Evolutionary conservation across 1,139 yeast genomes (phyloP).

Genomic region (Saccharomycopsis crataegensis): DNA sequence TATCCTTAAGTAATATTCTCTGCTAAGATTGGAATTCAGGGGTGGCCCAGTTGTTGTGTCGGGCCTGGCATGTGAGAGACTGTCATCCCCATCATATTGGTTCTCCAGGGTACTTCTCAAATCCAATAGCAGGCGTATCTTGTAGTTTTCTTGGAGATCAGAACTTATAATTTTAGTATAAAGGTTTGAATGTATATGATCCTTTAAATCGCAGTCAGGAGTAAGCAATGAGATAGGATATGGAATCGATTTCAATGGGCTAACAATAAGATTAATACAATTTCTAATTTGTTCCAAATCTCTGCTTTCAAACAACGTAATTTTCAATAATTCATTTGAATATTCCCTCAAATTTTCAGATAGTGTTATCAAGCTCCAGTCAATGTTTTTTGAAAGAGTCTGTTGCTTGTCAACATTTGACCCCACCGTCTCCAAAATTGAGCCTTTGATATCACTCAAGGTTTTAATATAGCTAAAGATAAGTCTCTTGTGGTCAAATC

Average conservation of each 20-base stretch:
- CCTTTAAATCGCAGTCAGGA: neutral
- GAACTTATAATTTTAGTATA: no score
- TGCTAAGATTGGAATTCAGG: conserved; percentile 9
- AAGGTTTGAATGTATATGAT: no score
- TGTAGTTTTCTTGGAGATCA: no score
- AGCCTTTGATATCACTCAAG: conserved; percentile 12
- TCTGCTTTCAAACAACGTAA: conserved; percentile 30
- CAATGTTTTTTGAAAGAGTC: conserved; percentile 23
- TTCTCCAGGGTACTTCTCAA: no score
- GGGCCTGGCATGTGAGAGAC: conserved; percentile 22
- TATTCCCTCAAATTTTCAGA: conserved; percentile 39
- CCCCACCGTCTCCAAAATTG: neutral
- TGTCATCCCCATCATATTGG: no score
- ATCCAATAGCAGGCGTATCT: no score
- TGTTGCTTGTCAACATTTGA: conserved; percentile 12
- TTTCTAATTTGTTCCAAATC: conserved; percentile 34
- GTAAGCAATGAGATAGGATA: conserved; percentile 21
- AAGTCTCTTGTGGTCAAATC: conserved; percentile 31
- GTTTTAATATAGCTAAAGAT: conserved; percentile 24
- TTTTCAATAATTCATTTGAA: conserved; percentile 32
- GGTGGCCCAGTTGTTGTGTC: conserved; percentile 21
- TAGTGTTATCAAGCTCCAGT: conserved; percentile 28
- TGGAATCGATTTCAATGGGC: conserved; percentile 37
- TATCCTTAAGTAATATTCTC: conserved; percentile 23
- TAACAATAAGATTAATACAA: conserved; percentile 32